A percentile compares a stretch with the other conserved stretches of the same genome.
These are phyloP conservation scores for Atractiella rhizophila DNA, from an alignment of 768 basidiomycete species.

Conservation along the genomic window DNA sequence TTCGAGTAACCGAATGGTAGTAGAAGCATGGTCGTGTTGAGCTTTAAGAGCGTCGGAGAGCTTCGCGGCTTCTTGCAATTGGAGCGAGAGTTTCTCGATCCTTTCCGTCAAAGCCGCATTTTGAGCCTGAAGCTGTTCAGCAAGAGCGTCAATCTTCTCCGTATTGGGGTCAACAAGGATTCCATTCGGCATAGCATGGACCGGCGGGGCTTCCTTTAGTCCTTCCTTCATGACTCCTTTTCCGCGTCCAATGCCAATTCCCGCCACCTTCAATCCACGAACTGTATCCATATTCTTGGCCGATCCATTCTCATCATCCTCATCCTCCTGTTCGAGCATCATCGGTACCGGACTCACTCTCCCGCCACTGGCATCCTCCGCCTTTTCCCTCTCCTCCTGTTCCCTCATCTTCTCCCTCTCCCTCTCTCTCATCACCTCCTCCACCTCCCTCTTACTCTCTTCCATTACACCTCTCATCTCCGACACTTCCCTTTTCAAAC, in stretches of 20 bases:
- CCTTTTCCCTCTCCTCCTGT: conserved; percentile 19
- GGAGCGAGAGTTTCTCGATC: conserved; percentile 36
- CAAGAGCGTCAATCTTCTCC: neutral
- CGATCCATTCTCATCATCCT: conserved; percentile 43
- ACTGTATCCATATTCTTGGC: conserved; percentile 21
- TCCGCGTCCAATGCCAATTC: conserved; percentile 22
- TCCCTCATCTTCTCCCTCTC: conserved; percentile 19
- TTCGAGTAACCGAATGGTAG: conserved; percentile 41
- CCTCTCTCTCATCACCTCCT: conserved; percentile 34
- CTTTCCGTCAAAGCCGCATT: conserved; percentile 36
- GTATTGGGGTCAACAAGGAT: neutral
- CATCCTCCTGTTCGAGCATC: conserved; percentile 18
- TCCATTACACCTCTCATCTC: conserved; percentile 33
- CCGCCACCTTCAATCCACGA: conserved; percentile 30
- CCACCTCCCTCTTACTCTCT: conserved; percentile 23
- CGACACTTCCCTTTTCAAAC: conserved; percentile 49
- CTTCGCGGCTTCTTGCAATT: conserved; percentile 50
- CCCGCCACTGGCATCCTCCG: conserved; percentile 10
- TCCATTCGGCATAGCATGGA: neutral
- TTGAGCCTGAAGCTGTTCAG: conserved; percentile 15
- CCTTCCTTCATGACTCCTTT: conserved; percentile 12
- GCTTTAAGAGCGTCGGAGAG: conserved; percentile 46
- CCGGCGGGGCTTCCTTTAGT: neutral
- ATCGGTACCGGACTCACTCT: conserved; percentile 10
- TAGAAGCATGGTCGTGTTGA: conserved; percentile 52